A percentile compares a stretch with the other conserved stretches of the same genome.
Conservation (phyloP, 768 basidiomycete genomes). For the Leccinum fibrillosum region DNA sequence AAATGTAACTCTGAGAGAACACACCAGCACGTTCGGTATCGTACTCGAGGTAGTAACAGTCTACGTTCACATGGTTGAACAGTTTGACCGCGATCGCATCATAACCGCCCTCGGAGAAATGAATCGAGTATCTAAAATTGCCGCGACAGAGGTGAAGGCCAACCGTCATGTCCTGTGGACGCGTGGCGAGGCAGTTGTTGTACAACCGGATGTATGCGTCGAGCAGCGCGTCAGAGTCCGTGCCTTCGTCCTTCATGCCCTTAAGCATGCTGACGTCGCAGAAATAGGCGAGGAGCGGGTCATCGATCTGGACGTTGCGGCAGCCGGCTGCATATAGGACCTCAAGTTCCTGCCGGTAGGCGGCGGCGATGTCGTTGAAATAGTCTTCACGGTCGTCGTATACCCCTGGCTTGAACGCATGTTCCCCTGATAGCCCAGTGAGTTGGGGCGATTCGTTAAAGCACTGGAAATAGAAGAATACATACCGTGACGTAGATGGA, state of each 20-base stretch:
- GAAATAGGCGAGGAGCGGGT: conserved; percentile 56
- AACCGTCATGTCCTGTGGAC: conserved; percentile 38
- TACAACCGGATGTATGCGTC: conserved; percentile 52
- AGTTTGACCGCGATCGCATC: conserved; percentile 43
- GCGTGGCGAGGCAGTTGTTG: conserved; percentile 35
- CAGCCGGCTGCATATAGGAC: conserved; percentile 43
- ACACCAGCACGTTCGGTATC: conserved; percentile 45
- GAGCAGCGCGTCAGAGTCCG: conserved; percentile 62
- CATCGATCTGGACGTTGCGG: conserved; percentile 45
- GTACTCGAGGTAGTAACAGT: conserved; percentile 47
- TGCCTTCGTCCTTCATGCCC: conserved; percentile 57
- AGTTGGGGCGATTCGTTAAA: neutral
- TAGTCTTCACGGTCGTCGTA: conserved; percentile 36
- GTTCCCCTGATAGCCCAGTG: conserved; percentile 12
- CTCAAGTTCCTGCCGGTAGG: conserved; percentile 44
- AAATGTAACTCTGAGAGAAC: neutral
- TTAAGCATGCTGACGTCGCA: conserved; percentile 55
- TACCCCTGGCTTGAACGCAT: conserved; percentile 19
- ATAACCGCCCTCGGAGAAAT: conserved; percentile 47
- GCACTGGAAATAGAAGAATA: neutral
- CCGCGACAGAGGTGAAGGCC: conserved; percentile 47
- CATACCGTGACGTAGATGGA: conserved; percentile 60
- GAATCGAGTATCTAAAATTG: conserved; percentile 27
- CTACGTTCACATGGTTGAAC: conserved; percentile 43
- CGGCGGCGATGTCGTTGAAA: conserved; percentile 46